These are phyloP conservation scores for Ascochyta viciae-villosae DNA, from an alignment of 2,329 filamentous ascomycete genomes.

Conservation along the genomic window DNA sequence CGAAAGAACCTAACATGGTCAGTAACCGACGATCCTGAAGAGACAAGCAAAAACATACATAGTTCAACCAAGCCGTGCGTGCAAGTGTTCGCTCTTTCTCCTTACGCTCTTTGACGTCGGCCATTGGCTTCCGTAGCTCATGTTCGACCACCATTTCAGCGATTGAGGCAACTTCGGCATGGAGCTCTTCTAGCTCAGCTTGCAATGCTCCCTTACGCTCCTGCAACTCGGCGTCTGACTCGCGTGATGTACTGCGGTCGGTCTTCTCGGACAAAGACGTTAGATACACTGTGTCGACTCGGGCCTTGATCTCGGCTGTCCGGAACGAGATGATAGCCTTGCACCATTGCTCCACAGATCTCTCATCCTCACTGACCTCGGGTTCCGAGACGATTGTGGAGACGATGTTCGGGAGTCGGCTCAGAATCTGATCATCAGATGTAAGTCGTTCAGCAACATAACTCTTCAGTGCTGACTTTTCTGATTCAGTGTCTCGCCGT, in stretches of 20 bases:
- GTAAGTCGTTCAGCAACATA: conserved; percentile 60
- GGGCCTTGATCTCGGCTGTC: conserved; percentile 51
- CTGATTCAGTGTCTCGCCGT: conserved; percentile 58
- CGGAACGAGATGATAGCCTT: conserved; percentile 51
- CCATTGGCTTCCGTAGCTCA: conserved; percentile 69
- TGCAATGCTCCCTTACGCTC: conserved; percentile 63
- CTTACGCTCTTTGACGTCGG: conserved; percentile 49
- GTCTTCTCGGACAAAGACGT: conserved; percentile 39
- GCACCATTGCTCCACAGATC: conserved; percentile 64
- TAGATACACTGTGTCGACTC: conserved; percentile 62
- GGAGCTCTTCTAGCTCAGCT: conserved; percentile 72
- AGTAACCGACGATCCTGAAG: background rate
- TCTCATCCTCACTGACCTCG: conserved; percentile 60
- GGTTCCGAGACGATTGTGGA: conserved; percentile 62
- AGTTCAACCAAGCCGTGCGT: conserved; percentile 52
- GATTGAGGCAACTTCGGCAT: conserved; percentile 72
- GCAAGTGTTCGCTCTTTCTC: conserved; percentile 46
- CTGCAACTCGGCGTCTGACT: conserved; percentile 53
- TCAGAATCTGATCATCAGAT: conserved; percentile 70
- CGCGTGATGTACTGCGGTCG: conserved; percentile 14
- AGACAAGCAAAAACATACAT: conserved; percentile 37
- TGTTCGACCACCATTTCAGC: conserved; percentile 75
- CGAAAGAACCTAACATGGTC: conserved; percentile 40
- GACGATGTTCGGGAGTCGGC: conserved; percentile 70
- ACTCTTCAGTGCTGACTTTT: conserved; percentile 56